Evolutionary conservation across 1,139 yeast genomes (phyloP).

Genomic region (Zhuliangozyma blackwelliae): DNA sequence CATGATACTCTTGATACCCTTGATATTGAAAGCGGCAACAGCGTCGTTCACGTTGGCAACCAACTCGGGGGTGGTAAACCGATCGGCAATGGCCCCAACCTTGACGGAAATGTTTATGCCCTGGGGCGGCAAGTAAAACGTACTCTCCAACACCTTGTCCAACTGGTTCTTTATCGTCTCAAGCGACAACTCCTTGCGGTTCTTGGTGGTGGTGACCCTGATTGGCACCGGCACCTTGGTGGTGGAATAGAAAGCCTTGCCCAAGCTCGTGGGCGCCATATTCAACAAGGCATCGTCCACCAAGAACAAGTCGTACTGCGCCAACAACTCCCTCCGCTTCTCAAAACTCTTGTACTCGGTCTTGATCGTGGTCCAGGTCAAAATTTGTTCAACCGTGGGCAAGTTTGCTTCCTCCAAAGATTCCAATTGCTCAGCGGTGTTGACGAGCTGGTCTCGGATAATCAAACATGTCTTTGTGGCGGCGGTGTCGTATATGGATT

Average conservation of each 20-base stretch:
- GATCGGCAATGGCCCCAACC: constrained; percentile 56
- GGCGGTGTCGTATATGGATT: constrained; percentile 43
- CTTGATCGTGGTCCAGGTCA: constrained; percentile 57
- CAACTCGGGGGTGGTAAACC: constrained; percentile 28
- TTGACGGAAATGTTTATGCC: constrained; percentile 66
- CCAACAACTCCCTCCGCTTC: constrained; percentile 60
- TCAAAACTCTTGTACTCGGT: constrained; percentile 67
- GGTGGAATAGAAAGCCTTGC: constrained; percentile 67
- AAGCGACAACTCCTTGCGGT: constrained; percentile 45
- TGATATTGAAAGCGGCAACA: constrained; percentile 42
- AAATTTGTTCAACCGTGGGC: constrained; percentile 43
- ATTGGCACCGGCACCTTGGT: constrained; percentile 72
- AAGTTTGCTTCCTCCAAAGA: constrained; percentile 53
- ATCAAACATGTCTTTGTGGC: constrained; percentile 66
- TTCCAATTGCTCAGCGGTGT: constrained; percentile 54
- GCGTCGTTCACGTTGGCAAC: constrained; percentile 57
- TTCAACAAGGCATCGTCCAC: constrained; percentile 81
- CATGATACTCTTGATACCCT: constrained; percentile 53
- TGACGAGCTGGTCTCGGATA: constrained; percentile 63
- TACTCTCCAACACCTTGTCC: constrained; percentile 51
- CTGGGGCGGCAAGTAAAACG: constrained; percentile 67
- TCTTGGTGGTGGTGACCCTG: constrained; percentile 38
- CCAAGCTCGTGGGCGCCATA: constrained; percentile 75
- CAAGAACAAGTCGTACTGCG: constrained; percentile 66
- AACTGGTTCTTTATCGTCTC: constrained; percentile 57